Evolutionary conservation across 306 rosid genomes (phyloP), one percentile per base, ranked within the genome.

Genomic region (Sicyos edulis): DNA sequence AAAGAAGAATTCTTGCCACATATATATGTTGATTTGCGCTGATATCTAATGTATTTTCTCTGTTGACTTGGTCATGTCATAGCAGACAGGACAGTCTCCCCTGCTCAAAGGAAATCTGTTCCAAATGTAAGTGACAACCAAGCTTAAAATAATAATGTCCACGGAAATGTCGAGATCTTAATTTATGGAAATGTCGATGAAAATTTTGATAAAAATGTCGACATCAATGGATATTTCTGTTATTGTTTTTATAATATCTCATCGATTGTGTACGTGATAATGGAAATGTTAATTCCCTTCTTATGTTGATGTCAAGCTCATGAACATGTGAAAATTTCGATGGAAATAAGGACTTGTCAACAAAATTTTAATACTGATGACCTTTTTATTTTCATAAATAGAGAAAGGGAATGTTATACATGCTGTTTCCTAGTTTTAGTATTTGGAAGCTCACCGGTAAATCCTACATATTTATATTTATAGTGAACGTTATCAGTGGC

Each of bases 71-170:
- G 45, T 42, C 75, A 62, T 49, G 37, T 50, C 52, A 52, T 79
- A 77, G 67, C 83, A 88, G 96, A 74, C 75, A 40, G 44, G 83
- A 74, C 53, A 60, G 74, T 70, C 85, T 82, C 77, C 96, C 92
- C 19, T 90, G 98, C 84, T 62, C 26, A 67, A 73, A 82, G 76
- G 74, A 67, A 71, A 70, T 40, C 47, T 92, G 98, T 81, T 91
- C 90, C 73, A 81, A 66, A 74, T 87, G 98, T 92, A 88, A 87
- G 96, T 19, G 45, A 73, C 34, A 57, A 66, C 65, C 32, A 40
- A 7, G 45, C 0, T 40, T 40, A 40, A 34, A 34, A 34, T 34
- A 34, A 2, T 5, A 34, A 34, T 34, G 40, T 34, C 40, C 40
- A 34, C 40, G 40, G 40, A 34, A 34, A 34, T 34, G 4, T 34